A percentile compares a stretch with the other conserved stretches of the same genome.
These are phyloP conservation scores for Zygnema cylindricum DNA, from an alignment of 139 green algal genomes.

Conservation along the genomic window DNA sequence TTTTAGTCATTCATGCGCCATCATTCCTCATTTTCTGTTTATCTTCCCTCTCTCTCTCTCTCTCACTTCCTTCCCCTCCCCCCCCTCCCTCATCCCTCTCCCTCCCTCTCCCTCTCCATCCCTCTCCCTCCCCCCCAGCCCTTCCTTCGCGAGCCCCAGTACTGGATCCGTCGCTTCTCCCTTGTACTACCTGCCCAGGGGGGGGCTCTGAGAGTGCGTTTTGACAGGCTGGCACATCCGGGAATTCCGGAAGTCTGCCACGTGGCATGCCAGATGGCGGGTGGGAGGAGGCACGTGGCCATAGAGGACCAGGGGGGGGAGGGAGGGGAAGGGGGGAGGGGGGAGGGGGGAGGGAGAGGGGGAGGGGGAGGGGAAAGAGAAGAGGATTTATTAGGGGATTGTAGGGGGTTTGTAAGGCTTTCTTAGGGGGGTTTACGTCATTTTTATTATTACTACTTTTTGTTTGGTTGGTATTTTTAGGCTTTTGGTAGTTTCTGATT, in stretches of 20 bases:
- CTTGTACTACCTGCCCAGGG: neutral
- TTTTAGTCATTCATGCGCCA: neutral
- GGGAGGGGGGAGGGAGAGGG: neutral
- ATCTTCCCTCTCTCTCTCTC: neutral
- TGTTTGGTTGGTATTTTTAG: too few species aligned
- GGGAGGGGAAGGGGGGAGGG: conserved; percentile 5
- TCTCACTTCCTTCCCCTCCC: conserved; percentile 12
- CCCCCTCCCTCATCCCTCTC: neutral
- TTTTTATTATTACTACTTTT: too few species aligned
- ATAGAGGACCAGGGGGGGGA: neutral
- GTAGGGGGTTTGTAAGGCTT: too few species aligned
- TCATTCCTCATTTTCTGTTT: neutral
- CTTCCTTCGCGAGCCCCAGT: neutral
- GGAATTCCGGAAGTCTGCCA: too few species aligned
- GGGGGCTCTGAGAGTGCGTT: conserved; percentile 1
- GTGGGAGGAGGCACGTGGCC: neutral
- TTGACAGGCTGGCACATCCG: too few species aligned
- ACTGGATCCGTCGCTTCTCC: neutral
- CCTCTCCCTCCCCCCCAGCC: neutral
- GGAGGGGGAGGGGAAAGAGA: too few species aligned
- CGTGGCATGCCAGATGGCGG: neutral
- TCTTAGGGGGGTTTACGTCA: too few species aligned
- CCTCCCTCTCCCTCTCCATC: neutral
- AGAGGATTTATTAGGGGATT: too few species aligned
- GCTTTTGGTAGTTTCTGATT: too few species aligned